A percentile compares a stretch with the other conserved stretches of the same genome.
phyloP scores from a whole-genome alignment of 2,329 filamentous ascomycete genomes.

The Coniochaeta ligniaria region DNA sequence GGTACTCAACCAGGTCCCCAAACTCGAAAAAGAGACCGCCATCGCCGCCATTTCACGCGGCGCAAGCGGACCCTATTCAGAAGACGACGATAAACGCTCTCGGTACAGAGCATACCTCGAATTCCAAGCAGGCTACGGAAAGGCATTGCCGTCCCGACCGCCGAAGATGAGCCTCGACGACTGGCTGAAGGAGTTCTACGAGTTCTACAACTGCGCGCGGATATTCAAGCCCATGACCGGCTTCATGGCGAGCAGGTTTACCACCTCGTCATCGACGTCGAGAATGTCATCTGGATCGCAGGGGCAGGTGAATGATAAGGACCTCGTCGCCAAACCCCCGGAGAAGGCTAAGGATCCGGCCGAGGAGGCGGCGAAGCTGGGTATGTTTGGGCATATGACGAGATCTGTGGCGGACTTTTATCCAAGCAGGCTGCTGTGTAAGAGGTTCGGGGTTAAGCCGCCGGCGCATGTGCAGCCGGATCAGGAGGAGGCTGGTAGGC shows the following conservation, averaged over 20 bases:
- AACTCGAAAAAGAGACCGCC: conserved; percentile 59
- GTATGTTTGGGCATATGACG: conserved; percentile 91
- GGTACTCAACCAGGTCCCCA: conserved; percentile 52
- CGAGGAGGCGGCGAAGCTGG: conserved; percentile 77
- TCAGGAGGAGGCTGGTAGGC: conserved; percentile 22
- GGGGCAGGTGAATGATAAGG: conserved; percentile 11
- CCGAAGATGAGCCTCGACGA: conserved; percentile 52
- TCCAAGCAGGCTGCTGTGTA: conserved; percentile 82
- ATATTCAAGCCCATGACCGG: conserved; percentile 91
- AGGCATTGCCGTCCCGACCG: conserved; percentile 44
- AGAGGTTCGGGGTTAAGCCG: conserved; percentile 81
- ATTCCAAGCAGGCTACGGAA: conserved; percentile 57
- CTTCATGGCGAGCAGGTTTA: conserved; percentile 90
- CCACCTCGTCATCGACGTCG: conserved; percentile 51
- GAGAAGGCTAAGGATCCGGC: conserved; percentile 66
- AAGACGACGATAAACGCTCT: conserved; percentile 70
- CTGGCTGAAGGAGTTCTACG: conserved; percentile 69
- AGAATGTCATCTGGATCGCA: conserved; percentile 18
- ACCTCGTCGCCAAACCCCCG: conserved; percentile 37
- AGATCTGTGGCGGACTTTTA: conserved; percentile 64
- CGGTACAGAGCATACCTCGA: conserved; percentile 81
- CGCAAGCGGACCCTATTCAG: conserved; percentile 67
- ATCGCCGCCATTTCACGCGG: conserved; percentile 62
- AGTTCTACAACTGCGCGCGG: conserved; percentile 60
- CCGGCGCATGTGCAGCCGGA: conserved; percentile 61